A percentile compares a stretch with the other conserved stretches of the same genome.
Conservation (phyloP, 2,329 filamentous ascomycete species). For the Nigrospora osmanthi region DNA sequence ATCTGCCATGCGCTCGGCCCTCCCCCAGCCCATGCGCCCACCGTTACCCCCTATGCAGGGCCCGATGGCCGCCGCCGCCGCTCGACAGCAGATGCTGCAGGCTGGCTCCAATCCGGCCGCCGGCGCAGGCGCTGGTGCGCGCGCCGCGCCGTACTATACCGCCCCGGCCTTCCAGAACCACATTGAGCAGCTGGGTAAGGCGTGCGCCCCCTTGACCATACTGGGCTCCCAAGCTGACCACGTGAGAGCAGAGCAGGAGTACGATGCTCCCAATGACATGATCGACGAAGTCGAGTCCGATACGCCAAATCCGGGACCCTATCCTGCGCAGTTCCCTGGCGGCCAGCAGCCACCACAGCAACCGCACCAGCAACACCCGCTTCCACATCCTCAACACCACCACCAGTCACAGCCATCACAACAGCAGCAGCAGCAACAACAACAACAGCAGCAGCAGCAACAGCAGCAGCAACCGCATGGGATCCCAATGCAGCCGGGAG, state of each 20-base stretch:
- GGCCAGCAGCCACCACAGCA: constrained; percentile 25
- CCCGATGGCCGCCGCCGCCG: constrained; percentile 22
- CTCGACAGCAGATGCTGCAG: constrained; percentile 26
- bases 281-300: constrained; percentile 75
- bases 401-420: not conserved
- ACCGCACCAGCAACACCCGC: constrained; percentile 18
- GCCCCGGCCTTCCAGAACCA: constrained; percentile 83
- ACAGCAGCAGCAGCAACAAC: constrained; percentile 18
- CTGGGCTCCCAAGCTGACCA: constrained; percentile 60
- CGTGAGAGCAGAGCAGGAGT: constrained; percentile 83
- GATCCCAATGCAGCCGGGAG: constrained; percentile 27
- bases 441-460: constrained; percentile 25
- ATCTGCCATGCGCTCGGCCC: constrained; percentile 31
- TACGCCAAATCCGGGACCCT: constrained; percentile 60
- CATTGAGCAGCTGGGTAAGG: constrained; percentile 90
- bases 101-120: constrained; percentile 12
- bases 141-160: constrained; percentile 55
- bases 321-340: constrained; percentile 46
- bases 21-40: constrained; percentile 25
- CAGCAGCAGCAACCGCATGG: constrained; percentile 27
- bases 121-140: constrained; percentile 14
- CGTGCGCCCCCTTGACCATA: not conserved
- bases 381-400: constrained; percentile 15
- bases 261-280: constrained; percentile 83
- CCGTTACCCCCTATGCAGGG: constrained; percentile 22